Evolutionary conservation across 1,284 basidiomycete genomes (phyloP), one percentile per base, ranked within the genome.

Genomic region (Pholiota adiposa): DNA sequence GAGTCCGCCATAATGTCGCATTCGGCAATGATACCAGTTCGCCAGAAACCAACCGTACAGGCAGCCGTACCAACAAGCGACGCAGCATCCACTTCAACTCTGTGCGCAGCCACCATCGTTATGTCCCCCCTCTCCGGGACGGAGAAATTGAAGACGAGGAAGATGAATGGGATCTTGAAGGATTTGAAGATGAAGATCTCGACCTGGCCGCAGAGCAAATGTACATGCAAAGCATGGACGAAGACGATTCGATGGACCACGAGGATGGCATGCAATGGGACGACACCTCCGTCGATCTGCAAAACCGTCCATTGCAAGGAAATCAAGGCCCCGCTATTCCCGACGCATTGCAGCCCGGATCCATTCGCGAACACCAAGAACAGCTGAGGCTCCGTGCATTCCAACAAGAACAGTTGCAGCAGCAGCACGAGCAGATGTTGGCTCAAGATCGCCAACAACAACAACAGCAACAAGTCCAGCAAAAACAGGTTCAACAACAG

Each of bases 211-310:
- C 83, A 55, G 88, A 88, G 51, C 77, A 76, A 63, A 67, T 73
- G 68, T 71, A 72, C 58, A 72, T 75, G 48, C 69, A 75, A 52
- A 73, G 74, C 56, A 72, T 72, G 57, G 78, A 77, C 56, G 77
- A 77, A 61, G 70, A 75, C 5, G 71, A 65, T 23, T 69, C 68
- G 11, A 84, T 85, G 80, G 88, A 90, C 58, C 83, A 83, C 0
- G 89, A 92, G 62, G 88, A 90, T 60, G 85, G 83, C 2, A 90
- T 92, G 86, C 80, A 81, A 50, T 92, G 90, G 90, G 89, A 92
- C 59, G 86, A 88, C 58, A 73, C 78, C n/a, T 82, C 79, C 1
- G 81, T 81, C 64, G 78, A 78, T 54, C 78, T 81, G 66, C 83
- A 80, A 58, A 71, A 72, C 6, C 71, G 71, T 4, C 72, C 70